Percentiles rank a stretch among this genome's conserved stretches.
Conservation (phyloP, 192 early-diverging fungal genomes). For the Backusella morwellensis region DNA sequence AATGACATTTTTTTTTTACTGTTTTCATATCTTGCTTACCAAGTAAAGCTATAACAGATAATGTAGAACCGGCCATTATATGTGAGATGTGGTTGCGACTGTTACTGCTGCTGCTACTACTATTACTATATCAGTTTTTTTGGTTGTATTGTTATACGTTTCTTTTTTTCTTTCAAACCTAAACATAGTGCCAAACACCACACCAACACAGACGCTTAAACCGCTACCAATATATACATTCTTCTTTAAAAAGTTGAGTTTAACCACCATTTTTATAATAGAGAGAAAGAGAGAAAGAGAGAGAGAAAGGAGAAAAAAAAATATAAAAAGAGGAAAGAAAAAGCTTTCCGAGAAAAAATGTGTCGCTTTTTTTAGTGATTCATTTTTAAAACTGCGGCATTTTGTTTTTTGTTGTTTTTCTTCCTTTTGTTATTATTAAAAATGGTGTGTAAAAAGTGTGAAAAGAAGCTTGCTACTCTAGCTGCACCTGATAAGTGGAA, state of each 20-base stretch:
- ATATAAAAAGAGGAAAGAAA: not conserved
- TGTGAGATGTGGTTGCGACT: not conserved
- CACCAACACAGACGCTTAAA: slow-evolving; percentile 8
- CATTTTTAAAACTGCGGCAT: not conserved
- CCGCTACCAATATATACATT: not conserved
- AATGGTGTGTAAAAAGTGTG: slow-evolving; percentile 58
- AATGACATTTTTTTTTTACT: no score
- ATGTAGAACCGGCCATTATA: not conserved
- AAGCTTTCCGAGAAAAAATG: not conserved
- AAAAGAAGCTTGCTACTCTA: slow-evolving; percentile 61
- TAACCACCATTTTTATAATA: not conserved
- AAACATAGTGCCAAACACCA: slow-evolving; percentile 12
- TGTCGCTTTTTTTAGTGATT: not conserved
- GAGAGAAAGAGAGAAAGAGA: not conserved
- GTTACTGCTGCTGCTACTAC: not conserved
- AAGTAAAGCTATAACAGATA: not conserved
- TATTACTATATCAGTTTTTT: not conserved
- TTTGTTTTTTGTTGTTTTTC: not conserved
- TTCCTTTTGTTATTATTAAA: not conserved
- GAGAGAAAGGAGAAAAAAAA: not conserved
- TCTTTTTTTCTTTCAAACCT: not conserved
- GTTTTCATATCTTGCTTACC: slow-evolving; percentile 5
- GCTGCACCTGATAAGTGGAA: slow-evolving; percentile 66
- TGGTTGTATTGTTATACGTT: not conserved
- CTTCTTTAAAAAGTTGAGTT: not conserved